Evolutionary conservation across 192 early-diverging fungal genomes (phyloP).

Genomic region (Glomus cerebriforme): DNA sequence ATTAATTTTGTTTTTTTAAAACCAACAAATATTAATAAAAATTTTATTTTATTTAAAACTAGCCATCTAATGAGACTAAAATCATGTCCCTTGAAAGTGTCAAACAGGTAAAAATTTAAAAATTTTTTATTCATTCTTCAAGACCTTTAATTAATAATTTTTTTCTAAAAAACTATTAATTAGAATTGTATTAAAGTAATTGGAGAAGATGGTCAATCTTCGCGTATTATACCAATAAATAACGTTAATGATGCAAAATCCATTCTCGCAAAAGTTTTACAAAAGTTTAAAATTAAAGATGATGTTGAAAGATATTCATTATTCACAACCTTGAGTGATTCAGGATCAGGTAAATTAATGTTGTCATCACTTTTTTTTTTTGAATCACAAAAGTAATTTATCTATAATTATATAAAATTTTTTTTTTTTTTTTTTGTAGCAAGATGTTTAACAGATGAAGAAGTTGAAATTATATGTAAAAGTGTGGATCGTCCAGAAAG

Average conservation of each 20-base stretch:
- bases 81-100: slow-evolving; percentile 62
- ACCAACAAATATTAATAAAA: background rate
- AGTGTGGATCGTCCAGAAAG: slow-evolving; percentile 65
- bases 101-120: slow-evolving; percentile 47
- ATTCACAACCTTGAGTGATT: slow-evolving; percentile 71
- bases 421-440: slow-evolving; percentile 37
- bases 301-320: slow-evolving; percentile 72
- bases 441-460: slow-evolving; percentile 72
- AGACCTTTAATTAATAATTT: background rate
- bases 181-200: slow-evolving; percentile 74
- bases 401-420: background rate
- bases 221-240: slow-evolving; percentile 77
- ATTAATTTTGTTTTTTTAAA: too few species aligned
- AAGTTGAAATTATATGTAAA: slow-evolving; percentile 75
- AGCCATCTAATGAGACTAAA: slow-evolving; percentile 35
- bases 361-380: background rate
- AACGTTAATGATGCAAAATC: slow-evolving; percentile 65
- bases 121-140: background rate
- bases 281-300: slow-evolving; percentile 83
- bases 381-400: background rate
- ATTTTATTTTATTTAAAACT: background rate
- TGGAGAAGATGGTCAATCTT: slow-evolving; percentile 73
- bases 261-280: slow-evolving; percentile 72
- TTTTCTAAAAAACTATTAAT: slow-evolving; percentile 27
- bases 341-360: slow-evolving; percentile 59